Percentiles rank a stretch among this genome's conserved stretches.
phyloP scores from a whole-genome alignment of 2,329 filamentous ascomycete genomes.

The Fusarium circinatum region DNA sequence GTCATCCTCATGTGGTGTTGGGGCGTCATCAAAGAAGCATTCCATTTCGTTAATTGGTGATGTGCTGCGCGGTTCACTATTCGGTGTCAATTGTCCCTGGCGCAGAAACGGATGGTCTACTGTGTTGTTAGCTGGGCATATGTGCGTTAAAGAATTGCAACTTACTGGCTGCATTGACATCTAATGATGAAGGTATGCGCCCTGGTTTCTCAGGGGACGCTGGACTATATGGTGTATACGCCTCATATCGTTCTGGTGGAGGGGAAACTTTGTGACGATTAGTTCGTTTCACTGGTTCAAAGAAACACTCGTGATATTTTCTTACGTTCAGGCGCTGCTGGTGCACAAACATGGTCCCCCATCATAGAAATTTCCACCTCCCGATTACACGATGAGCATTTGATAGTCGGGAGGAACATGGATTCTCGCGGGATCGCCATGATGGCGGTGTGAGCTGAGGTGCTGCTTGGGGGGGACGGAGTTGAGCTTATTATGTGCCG shows the following conservation, averaged over 20 bases:
- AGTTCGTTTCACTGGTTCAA: slow-evolving; percentile 10
- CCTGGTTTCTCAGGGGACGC: slow-evolving; percentile 50
- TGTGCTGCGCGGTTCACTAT: slow-evolving; percentile 69
- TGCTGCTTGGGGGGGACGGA: not conserved
- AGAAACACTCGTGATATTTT: slow-evolving; percentile 1
- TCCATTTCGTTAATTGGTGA: slow-evolving; percentile 65
- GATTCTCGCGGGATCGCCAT: slow-evolving; percentile 69
- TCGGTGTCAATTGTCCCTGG: slow-evolving; percentile 70
- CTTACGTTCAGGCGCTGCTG: slow-evolving; percentile 61
- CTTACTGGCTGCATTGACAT: slow-evolving; percentile 65
- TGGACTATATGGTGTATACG: slow-evolving; percentile 42
- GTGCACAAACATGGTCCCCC: slow-evolving; percentile 82
- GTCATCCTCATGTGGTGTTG: slow-evolving; percentile 56
- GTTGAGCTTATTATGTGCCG: not conserved
- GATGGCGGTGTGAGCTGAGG: slow-evolving; percentile 36
- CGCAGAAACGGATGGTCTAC: slow-evolving; percentile 65
- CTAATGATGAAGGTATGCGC: slow-evolving; percentile 59
- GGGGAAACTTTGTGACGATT: slow-evolving; percentile 49
- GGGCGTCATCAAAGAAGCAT: slow-evolving; percentile 57
- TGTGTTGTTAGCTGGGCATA: slow-evolving; percentile 41
- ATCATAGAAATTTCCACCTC: slow-evolving; percentile 87
- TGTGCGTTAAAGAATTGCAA: slow-evolving; percentile 2
- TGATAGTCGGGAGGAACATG: slow-evolving; percentile 82
- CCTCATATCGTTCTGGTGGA: slow-evolving; percentile 48
- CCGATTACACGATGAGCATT: slow-evolving; percentile 82